Percentiles rank a stretch among this genome's conserved stretches.
Conservation (phyloP, 768 basidiomycete species). For the Amanita rimosa region DNA sequence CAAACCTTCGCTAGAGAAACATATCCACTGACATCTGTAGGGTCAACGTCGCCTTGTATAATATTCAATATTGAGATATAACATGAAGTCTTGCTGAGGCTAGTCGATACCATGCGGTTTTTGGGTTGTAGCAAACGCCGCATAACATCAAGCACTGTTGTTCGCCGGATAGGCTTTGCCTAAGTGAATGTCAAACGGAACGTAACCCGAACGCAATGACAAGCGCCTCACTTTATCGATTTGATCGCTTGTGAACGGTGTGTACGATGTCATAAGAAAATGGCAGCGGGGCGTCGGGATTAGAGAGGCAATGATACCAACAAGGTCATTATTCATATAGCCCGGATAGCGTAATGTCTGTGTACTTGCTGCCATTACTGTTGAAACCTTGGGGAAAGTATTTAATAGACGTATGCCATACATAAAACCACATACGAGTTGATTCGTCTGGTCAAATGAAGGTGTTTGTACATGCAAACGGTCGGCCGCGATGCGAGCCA, state of each 20-base stretch:
- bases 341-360: slow-evolving; percentile 95
- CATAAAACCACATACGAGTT: slow-evolving; percentile 43
- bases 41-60: slow-evolving; percentile 97
- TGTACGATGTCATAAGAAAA: slow-evolving; percentile 98
- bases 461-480: slow-evolving; percentile 81
- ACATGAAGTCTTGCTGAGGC: slow-evolving; percentile 84
- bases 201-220: neutral
- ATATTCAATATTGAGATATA: slow-evolving; percentile 98
- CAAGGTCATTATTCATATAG: slow-evolving; percentile 99
- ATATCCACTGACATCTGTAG: slow-evolving; percentile 66
- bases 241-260: slow-evolving; percentile 94
- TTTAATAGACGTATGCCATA: neutral
- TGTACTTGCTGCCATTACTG: slow-evolving; percentile 96
- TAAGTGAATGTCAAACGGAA: slow-evolving; percentile 16
- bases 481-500: slow-evolving; percentile 89
- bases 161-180: slow-evolving; percentile 94
- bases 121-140: slow-evolving; percentile 94
- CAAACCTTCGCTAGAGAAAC: neutral
- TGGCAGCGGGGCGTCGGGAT: slow-evolving; percentile 97
- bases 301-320: slow-evolving; percentile 91
- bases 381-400: slow-evolving; percentile 59
- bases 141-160: slow-evolving; percentile 98
- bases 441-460: slow-evolving; percentile 87
- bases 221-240: slow-evolving; percentile 73
- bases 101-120: slow-evolving; percentile 95